These are phyloP conservation scores for Scheffersomyces ergatensis DNA, from an alignment of 805 yeast genomes.

Conservation along the genomic window DNA sequence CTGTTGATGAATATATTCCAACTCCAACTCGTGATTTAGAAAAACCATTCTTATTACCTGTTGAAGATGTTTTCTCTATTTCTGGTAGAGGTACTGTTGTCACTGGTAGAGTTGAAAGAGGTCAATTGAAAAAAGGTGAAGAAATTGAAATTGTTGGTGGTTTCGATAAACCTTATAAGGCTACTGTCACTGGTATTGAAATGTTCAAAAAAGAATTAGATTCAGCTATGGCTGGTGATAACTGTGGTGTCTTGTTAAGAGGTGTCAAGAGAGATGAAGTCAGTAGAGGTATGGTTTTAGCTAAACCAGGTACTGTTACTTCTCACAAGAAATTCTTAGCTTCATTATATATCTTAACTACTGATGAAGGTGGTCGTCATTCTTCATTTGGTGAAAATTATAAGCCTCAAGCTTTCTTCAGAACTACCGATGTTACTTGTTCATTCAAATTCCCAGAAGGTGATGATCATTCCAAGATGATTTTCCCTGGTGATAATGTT, in stretches of 20 bases:
- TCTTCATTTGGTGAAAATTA: slow-evolving; percentile 95
- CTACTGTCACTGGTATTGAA: slow-evolving; percentile 97
- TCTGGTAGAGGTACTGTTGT: slow-evolving; percentile 99
- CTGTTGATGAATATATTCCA: slow-evolving; percentile 93
- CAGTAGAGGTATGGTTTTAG: slow-evolving; percentile 95
- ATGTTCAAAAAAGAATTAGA: slow-evolving; percentile 99
- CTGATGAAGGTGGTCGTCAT: slow-evolving; percentile 99
- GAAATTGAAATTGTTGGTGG: slow-evolving; percentile 96
- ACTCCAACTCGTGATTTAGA: slow-evolving; percentile 96
- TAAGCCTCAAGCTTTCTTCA: slow-evolving; percentile 96
- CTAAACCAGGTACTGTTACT: slow-evolving; percentile 88
- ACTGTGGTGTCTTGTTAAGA: slow-evolving; percentile 95
- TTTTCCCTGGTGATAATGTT: slow-evolving; percentile 97
- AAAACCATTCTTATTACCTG: slow-evolving; percentile 94
- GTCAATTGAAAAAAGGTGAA: slow-evolving; percentile 95
- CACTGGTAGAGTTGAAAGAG: slow-evolving; percentile 99
- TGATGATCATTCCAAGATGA: slow-evolving; percentile 84
- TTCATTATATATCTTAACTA: slow-evolving; percentile 85
- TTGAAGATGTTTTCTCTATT: slow-evolving; percentile 96
- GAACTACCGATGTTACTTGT: slow-evolving; percentile 95
- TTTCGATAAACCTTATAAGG: slow-evolving; percentile 82
- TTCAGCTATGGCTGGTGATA: slow-evolving; percentile 98
- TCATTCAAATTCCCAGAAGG: slow-evolving; percentile 83
- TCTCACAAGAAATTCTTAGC: slow-evolving; percentile 94
- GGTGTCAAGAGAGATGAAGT: slow-evolving; percentile 98